Conservation (phyloP, 345 rosid genomes). For the Melaleuca alternifolia region DNA sequence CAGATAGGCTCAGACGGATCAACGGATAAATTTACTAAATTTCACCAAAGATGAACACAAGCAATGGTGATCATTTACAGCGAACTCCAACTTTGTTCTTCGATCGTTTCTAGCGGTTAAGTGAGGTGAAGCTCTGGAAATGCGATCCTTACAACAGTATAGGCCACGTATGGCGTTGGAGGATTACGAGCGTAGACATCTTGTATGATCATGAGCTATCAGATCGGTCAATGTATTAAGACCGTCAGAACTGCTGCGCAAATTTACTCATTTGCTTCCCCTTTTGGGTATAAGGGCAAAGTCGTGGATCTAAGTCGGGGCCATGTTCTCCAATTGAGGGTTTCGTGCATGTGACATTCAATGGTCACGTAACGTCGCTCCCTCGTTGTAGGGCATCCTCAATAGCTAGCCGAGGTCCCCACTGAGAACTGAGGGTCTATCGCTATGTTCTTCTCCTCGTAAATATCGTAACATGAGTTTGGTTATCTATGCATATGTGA, state of each 20-base stretch:
- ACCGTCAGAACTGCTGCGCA: neutral
- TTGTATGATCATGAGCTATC: neutral
- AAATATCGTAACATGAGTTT: neutral
- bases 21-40: neutral
- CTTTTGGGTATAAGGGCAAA: too few relatives aligned
- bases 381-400: neutral
- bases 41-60: neutral
- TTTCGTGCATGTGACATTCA: neutral
- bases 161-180: neutral
- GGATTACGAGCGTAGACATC: neutral
- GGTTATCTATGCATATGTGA: neutral
- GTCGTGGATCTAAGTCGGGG: neutral
- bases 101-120: neutral
- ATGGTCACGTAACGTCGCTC: neutral
- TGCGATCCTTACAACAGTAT: neutral
- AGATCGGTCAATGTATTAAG: neutral
- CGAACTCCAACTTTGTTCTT: neutral
- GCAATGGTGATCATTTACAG: neutral
- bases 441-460: neutral
- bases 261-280: neutral
- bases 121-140: neutral
- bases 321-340: neutral
- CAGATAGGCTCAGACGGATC: neutral
- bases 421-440: neutral
- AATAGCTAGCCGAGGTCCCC: neutral